Evolutionary conservation across 192 early-diverging fungal genomes (phyloP).

Genomic region (Mortierella antarctica): DNA sequence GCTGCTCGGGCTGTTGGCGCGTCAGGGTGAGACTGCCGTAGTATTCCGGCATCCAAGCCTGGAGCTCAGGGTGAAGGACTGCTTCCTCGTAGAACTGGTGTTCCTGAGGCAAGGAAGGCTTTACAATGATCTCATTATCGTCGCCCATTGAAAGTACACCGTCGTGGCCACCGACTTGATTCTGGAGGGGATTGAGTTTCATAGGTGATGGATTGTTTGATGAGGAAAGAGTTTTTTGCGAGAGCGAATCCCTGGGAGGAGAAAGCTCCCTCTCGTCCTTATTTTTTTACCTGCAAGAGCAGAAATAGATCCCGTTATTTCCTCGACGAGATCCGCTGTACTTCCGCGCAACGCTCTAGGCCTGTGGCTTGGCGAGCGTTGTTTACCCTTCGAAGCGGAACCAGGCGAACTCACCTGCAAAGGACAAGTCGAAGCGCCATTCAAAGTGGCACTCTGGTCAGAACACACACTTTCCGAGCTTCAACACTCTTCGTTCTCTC

Average conservation of each 20-base stretch:
- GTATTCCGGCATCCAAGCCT: conserved; percentile 74
- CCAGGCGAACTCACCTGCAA: too few species aligned
- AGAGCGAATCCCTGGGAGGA: not conserved
- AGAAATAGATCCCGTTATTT: too few species aligned
- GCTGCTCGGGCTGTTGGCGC: not conserved
- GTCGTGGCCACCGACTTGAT: conserved; percentile 88
- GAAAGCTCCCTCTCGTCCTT: not conserved
- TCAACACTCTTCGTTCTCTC: too few species aligned
- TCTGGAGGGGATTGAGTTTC: conserved; percentile 61
- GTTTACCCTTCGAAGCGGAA: too few species aligned
- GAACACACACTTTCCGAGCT: too few species aligned
- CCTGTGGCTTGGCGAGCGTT: too few species aligned
- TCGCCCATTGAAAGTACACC: conserved; percentile 70
- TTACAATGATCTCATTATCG: conserved; percentile 73
- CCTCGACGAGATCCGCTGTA: too few species aligned
- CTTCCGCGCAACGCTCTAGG: too few species aligned
- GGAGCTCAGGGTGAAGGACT: conserved; percentile 60
- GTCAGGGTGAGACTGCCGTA: conserved; percentile 64
- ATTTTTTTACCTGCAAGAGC: too few species aligned
- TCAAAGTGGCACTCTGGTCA: too few species aligned
- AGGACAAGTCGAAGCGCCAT: too few species aligned
- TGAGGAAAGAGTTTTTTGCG: not conserved
- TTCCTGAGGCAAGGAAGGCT: conserved; percentile 74
- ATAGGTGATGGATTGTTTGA: not conserved
- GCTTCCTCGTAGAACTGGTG: conserved; percentile 77